Conservation (phyloP, 768 basidiomycete genomes). For the Boletus sp. region DNA sequence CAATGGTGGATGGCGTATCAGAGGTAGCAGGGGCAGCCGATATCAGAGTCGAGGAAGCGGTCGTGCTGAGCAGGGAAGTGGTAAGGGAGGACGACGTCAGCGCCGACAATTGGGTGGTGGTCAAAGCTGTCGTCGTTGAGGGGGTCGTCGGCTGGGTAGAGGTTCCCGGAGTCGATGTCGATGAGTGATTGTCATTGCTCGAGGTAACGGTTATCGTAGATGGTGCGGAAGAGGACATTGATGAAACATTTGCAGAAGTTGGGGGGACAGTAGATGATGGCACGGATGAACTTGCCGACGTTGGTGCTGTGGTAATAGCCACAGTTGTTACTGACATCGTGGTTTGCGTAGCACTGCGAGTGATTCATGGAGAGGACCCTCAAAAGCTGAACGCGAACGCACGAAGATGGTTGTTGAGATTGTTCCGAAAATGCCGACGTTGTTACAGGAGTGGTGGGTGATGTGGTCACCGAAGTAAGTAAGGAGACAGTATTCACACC, state of each 20-base stretch:
- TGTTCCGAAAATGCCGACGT: conserved; percentile 10
- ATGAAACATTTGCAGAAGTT: conserved; percentile 5
- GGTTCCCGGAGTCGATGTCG: conserved; percentile 18
- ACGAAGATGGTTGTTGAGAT: conserved; percentile 19
- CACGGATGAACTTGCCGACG: conserved; percentile 15
- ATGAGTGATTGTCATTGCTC: conserved; percentile 14
- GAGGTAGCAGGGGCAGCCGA: conserved; percentile 16
- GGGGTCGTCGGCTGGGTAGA: conserved; percentile 19
- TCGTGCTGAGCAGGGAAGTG: conserved; percentile 1
- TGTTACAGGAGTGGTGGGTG: conserved; percentile 13
- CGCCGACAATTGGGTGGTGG: conserved; percentile 10
- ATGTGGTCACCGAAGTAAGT: conserved; percentile 22
- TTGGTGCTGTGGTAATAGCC: conserved; percentile 6
- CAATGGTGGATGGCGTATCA: conserved; percentile 10
- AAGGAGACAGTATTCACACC: conserved; percentile 17
- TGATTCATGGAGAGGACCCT: conserved; percentile 13
- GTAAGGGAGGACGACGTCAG: conserved; percentile 4
- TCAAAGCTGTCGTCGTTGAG: conserved; percentile 13
- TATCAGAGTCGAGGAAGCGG: conserved; percentile 14
- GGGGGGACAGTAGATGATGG: conserved; percentile 4
- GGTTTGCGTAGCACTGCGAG: conserved; percentile 11
- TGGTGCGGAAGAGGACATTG: conserved; percentile 13
- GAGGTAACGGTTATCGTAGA: conserved; percentile 17
- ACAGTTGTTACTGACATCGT: conserved; percentile 12
- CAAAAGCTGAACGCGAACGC: conserved; percentile 15